phyloP scores from a whole-genome alignment of 176 grass and related monocot species.

The Paspalum notatum region DNA sequence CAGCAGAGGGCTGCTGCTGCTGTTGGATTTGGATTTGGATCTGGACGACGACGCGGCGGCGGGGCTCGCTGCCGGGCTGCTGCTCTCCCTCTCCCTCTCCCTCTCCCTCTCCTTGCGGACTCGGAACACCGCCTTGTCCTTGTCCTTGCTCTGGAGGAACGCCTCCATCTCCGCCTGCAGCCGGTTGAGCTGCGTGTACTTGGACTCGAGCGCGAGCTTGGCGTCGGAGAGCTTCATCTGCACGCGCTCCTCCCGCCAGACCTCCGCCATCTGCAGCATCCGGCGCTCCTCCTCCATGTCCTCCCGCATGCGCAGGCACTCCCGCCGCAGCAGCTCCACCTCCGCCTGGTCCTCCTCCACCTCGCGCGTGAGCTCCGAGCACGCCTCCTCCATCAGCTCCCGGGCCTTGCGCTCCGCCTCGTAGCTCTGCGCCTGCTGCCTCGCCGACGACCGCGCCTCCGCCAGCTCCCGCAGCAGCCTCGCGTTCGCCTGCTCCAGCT shows the following conservation, averaged over 20 bases:
- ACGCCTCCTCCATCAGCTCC: constrained; percentile 67
- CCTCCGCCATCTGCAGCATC: constrained; percentile 74
- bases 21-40: not conserved
- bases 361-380: constrained; percentile 61
- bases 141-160: constrained; percentile 16
- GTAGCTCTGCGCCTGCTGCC: constrained; percentile 36
- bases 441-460: constrained; percentile 28
- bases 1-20: not conserved
- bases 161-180: constrained; percentile 59
- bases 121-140: not conserved
- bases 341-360: constrained; percentile 64
- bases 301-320: constrained; percentile 52
- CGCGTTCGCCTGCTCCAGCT: constrained; percentile 43
- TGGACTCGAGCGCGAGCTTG: constrained; percentile 40
- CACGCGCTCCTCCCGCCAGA: constrained; percentile 61
- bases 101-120: too few species aligned
- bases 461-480: constrained; percentile 30
- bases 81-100: not conserved
- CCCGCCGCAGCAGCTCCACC: constrained; percentile 52
- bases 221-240: constrained; percentile 72
- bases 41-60: constrained; percentile 25
- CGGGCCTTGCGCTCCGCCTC: constrained; percentile 58
- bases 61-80: not conserved
- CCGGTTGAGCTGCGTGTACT: constrained; percentile 39
- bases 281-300: constrained; percentile 65